Evolutionary conservation across 768 basidiomycete species (phyloP).

Genomic region (Mycena metata): DNA sequence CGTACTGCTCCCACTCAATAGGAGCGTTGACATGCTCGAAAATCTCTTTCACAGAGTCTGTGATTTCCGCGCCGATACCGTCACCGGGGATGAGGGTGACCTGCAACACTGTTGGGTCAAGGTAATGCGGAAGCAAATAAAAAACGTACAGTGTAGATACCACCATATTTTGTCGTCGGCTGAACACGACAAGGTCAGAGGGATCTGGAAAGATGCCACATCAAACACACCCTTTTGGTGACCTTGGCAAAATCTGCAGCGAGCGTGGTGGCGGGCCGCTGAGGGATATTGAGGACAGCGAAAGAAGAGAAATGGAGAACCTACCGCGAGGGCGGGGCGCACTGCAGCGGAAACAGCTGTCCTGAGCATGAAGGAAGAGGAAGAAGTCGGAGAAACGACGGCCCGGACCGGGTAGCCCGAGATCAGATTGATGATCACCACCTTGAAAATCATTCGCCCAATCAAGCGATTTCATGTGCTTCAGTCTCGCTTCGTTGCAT

Average conservation of each 20-base stretch:
- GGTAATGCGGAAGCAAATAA: slow-evolving; percentile 27
- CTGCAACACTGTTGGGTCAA: slow-evolving; percentile 57
- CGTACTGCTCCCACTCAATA: slow-evolving; percentile 99
- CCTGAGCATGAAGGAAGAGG: slow-evolving; percentile 68
- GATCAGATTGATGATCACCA: background rate
- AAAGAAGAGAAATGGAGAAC: slow-evolving; percentile 37
- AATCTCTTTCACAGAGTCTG: slow-evolving; percentile 98
- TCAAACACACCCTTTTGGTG: slow-evolving; percentile 69
- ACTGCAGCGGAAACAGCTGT: slow-evolving; percentile 69
- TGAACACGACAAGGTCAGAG: slow-evolving; percentile 47
- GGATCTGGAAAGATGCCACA: slow-evolving; percentile 26
- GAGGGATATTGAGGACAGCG: slow-evolving; percentile 31
- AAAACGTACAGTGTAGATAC: slow-evolving; percentile 85
- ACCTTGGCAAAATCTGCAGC: slow-evolving; percentile 85
- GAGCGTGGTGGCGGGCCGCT: slow-evolving; percentile 83
- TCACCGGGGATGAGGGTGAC: slow-evolving; percentile 98
- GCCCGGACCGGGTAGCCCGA: background rate
- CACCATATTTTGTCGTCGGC: slow-evolving; percentile 92
- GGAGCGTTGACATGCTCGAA: slow-evolving; percentile 98
- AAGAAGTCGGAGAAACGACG: slow-evolving; percentile 45
- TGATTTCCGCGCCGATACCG: slow-evolving; percentile 97
- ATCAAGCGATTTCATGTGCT: background rate
- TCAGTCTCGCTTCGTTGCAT: too few species aligned
- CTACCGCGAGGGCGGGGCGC: slow-evolving; percentile 70
- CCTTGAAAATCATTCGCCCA: background rate